Conservation (phyloP, 2,329 filamentous ascomycete genomes). For the Harringtonia lauricola region DNA sequence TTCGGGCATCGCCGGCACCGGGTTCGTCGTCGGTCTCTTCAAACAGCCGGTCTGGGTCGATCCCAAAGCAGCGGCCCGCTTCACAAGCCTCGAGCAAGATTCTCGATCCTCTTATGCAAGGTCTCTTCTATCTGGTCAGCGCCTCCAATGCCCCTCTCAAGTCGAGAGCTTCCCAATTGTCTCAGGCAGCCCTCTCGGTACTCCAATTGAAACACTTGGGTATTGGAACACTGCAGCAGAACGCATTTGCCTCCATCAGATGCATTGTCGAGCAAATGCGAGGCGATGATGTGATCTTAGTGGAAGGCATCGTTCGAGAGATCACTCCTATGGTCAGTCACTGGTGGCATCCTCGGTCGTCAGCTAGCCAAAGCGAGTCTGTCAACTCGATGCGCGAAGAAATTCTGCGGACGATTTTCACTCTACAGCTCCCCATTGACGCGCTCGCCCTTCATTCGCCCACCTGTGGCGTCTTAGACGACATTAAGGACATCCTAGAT, state of each 20-base stretch:
- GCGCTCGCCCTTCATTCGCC: constrained; percentile 35
- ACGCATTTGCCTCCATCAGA: constrained; percentile 69
- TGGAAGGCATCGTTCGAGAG: constrained; percentile 45
- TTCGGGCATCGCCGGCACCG: constrained; percentile 37
- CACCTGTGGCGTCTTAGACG: constrained; percentile 26
- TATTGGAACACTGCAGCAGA: constrained; percentile 54
- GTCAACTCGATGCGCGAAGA: constrained; percentile 59
- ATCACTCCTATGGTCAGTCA: constrained; percentile 61
- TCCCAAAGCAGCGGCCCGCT: constrained; percentile 12
- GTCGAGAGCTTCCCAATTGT: constrained; percentile 42
- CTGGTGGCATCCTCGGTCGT: constrained; percentile 64
- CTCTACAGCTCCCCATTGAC: constrained; percentile 53
- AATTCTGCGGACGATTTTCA: constrained; percentile 61
- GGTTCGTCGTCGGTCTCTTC: constrained; percentile 20
- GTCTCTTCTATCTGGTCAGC: constrained; percentile 51
- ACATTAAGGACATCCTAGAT: constrained; percentile 57
- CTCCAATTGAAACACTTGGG: constrained; percentile 47
- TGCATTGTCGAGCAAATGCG: constrained; percentile 52
- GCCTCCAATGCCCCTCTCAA: constrained; percentile 58
- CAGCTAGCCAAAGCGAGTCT: constrained; percentile 40
- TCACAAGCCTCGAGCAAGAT: constrained; percentile 21
- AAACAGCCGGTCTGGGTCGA: constrained; percentile 18
- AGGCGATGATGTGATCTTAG: constrained; percentile 56
- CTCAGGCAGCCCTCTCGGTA: constrained; percentile 46
- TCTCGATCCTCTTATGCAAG: constrained; percentile 50